These are phyloP conservation scores for Starmera dryadoides DNA, from an alignment of 805 yeast genomes.

Conservation along the genomic window DNA sequence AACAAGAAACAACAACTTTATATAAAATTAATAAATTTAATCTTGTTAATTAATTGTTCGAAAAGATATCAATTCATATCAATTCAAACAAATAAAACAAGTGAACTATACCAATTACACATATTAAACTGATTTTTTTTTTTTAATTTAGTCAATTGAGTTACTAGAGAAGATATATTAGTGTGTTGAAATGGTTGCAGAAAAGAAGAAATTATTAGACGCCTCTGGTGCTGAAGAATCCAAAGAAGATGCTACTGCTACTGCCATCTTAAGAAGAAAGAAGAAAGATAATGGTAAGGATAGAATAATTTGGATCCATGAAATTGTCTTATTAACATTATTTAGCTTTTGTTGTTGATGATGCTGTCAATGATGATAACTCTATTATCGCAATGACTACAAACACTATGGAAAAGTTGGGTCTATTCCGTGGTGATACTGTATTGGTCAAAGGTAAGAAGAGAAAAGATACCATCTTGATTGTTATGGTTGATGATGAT, in stretches of 20 bases:
- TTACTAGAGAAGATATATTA: no score
- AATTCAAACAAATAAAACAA: no score
- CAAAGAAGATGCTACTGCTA: constrained; percentile 75
- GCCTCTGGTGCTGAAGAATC: constrained; percentile 60
- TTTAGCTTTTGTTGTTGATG: constrained; percentile 76
- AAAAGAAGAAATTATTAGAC: constrained; percentile 41
- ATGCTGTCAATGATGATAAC: constrained; percentile 95
- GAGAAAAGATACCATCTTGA: constrained; percentile 94
- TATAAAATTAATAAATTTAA: no score
- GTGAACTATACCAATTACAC: no score
- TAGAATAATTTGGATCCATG: constrained; percentile 8
- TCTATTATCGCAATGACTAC: constrained; percentile 94
- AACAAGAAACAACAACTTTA: background rate
- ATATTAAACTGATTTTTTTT: no score
- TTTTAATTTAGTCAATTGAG: no score
- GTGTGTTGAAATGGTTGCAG: constrained; percentile 30
- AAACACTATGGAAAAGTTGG: constrained; percentile 89
- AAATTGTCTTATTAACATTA: constrained; percentile 9
- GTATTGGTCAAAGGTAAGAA: constrained; percentile 96
- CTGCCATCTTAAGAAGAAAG: constrained; percentile 94
- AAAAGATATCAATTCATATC: no score
- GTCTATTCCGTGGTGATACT: constrained; percentile 96
- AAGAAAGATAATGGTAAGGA: constrained; percentile 77
- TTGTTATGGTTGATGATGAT: constrained; percentile 94
- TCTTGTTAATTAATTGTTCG: no score